phyloP scores from a whole-genome alignment of 805 yeast genomes.

The Ogataea chonburiensis region DNA sequence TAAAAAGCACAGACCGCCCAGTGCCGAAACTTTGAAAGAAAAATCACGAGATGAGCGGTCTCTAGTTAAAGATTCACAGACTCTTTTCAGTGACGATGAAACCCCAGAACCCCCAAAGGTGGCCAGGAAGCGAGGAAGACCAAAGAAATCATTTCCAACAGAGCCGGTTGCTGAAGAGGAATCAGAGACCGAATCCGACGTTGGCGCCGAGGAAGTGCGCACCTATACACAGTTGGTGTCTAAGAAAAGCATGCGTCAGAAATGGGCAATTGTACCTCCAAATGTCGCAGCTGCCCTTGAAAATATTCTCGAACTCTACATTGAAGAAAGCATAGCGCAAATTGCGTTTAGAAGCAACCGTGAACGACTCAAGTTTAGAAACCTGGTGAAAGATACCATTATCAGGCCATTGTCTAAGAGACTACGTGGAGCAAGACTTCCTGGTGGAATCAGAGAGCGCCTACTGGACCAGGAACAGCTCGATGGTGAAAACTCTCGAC shows the following conservation, averaged over 20 bases:
- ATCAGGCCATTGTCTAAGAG: constrained; percentile 24
- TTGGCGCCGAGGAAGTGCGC: constrained; percentile 8
- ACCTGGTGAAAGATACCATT: constrained; percentile 21
- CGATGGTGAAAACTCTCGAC: constrained; percentile 21
- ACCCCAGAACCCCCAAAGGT: constrained; percentile 7
- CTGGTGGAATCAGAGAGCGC: constrained; percentile 24
- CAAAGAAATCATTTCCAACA: background rate
- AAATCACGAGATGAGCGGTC: constrained; percentile 12
- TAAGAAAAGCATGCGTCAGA: constrained; percentile 16
- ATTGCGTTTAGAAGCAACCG: constrained; percentile 16
- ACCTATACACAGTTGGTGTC: constrained; percentile 16
- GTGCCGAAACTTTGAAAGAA: constrained; percentile 2
- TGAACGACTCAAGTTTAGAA: constrained; percentile 21
- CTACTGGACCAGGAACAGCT: constrained; percentile 29
- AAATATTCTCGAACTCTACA: constrained; percentile 19
- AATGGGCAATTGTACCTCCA: constrained; percentile 24
- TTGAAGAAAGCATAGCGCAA: constrained; percentile 22
- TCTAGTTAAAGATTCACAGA: constrained; percentile 21
- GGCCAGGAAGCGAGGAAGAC: background rate
- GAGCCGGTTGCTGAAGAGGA: constrained; percentile 4
- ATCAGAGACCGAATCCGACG: constrained; percentile 6
- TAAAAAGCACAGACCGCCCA: background rate
- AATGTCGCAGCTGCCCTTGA: constrained; percentile 14
- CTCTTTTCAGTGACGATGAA: constrained; percentile 25
- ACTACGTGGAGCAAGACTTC: constrained; percentile 25